These are phyloP conservation scores for Verticillium albo-atrum DNA, from an alignment of 2,329 filamentous ascomycete genomes.

Conservation along the genomic window DNA sequence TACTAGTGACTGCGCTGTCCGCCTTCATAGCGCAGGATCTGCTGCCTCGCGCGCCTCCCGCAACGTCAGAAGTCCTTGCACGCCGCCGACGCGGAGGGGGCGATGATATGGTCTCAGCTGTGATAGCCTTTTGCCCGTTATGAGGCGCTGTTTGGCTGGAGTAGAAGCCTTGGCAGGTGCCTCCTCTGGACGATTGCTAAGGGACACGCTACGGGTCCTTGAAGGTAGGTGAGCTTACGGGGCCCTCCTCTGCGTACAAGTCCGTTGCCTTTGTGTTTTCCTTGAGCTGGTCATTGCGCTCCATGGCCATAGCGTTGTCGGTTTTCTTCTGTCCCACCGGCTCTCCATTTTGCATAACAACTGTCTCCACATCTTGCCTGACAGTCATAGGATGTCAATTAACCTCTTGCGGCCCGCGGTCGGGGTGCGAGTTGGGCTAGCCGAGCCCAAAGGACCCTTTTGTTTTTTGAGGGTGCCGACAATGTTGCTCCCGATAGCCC, in stretches of 20 bases:
- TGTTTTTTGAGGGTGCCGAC: background rate
- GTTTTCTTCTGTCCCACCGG: background rate
- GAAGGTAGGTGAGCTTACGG: background rate
- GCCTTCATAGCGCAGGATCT: background rate
- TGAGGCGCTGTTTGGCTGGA: background rate
- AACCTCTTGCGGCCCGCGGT: background rate
- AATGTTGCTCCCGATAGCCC: background rate
- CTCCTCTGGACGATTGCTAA: background rate
- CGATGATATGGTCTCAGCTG: background rate
- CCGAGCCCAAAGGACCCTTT: background rate
- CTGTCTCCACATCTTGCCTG: background rate
- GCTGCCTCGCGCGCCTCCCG: background rate
- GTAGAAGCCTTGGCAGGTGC: background rate
- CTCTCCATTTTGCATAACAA: background rate
- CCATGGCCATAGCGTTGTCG: background rate
- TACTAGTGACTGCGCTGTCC: background rate
- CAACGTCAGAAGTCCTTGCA: background rate
- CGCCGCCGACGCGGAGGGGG: background rate
- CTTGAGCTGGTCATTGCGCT: background rate
- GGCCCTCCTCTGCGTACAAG: background rate
- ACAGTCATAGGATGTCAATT: conserved; percentile 7
- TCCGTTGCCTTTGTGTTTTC: background rate
- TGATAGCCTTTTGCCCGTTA: background rate
- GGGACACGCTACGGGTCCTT: background rate
- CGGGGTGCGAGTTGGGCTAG: background rate